A percentile compares a stretch with the other conserved stretches of the same genome.
phyloP scores from a whole-genome alignment of 1,284 basidiomycete genomes.

The Amylostereum areolatum region DNA sequence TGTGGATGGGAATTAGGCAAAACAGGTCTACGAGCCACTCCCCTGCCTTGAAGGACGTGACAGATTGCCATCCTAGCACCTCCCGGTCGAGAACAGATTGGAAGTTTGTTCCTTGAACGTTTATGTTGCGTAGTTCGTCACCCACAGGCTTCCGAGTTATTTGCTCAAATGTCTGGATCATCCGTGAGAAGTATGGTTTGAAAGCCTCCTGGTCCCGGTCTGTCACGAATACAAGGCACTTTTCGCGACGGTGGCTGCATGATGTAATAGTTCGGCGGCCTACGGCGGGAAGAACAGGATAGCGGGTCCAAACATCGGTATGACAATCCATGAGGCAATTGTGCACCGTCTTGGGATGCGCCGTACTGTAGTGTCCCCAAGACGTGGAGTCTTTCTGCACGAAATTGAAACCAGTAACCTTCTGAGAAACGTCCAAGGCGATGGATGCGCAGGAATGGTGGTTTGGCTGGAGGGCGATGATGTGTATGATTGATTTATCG shows the following conservation, averaged over 20 bases:
- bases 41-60: constrained; percentile 40
- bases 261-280: constrained; percentile 31
- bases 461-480: constrained; percentile 32
- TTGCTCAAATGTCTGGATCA: constrained; percentile 36
- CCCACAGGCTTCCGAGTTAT: constrained; percentile 40
- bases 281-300: constrained; percentile 40
- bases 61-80: constrained; percentile 7
- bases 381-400: constrained; percentile 23
- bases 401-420: constrained; percentile 50
- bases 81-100: constrained; percentile 5
- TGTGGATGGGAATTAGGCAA: constrained; percentile 60
- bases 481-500: no score
- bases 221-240: constrained; percentile 35
- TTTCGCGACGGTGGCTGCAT: constrained; percentile 20
- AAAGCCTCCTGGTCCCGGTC: constrained; percentile 24
- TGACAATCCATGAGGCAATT: constrained; percentile 54
- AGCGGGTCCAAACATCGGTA: constrained; percentile 55
- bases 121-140: constrained; percentile 24
- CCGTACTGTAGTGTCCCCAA: constrained; percentile 7
- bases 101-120: constrained; percentile 10
- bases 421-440: constrained; percentile 45
- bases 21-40: constrained; percentile 60
- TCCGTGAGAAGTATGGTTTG: constrained; percentile 31
- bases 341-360: constrained; percentile 24
- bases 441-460: constrained; percentile 30